Evolutionary conservation across 2,329 filamentous ascomycete genomes (phyloP), one percentile per base, ranked within the genome.

Genomic region (Aspergillus oerlinghausenensis): DNA sequence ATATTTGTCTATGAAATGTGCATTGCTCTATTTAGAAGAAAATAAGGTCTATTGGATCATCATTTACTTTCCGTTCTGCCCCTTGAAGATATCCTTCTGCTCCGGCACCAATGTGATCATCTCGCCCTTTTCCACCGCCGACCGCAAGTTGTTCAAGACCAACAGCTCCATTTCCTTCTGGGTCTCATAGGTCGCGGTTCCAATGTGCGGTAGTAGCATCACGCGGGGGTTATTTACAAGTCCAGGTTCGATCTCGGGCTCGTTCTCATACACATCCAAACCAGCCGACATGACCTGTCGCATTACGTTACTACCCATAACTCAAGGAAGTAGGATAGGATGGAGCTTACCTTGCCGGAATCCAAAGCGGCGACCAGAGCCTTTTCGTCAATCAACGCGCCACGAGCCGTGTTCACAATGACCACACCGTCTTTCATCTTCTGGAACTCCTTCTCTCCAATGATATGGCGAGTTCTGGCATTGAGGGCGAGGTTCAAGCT

Each of bases 111-210:
- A 77, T n/a, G 84, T 87, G 56, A 86, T 70, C 67, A 87, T 70
- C 57, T 77, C 78, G 4, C 82, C 82, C 57, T 80, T 77, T 64
- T 84, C 79, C 42, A 87, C 76, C 5, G 80, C 83, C 32, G 73
- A 78, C 65, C 79, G 79, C 67, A 87, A 60, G 61, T 86, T 86
- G 32, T 82, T 77, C 66, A 86, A 59, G 19, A 85, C 82, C 60
- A 85, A 66, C 52, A 84, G 65, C 67, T 86, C 83, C 83, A 85
- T 86, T 54, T 84, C 81, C 61, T 78, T 80, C 71, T 85, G 82
- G 23, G 82, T 85, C 69, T 86, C 83, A 65, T 77, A 81, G 10
- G 83, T 85, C 58, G 73, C 79, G 1, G 83, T 86, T 21, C 83
- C 84, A 60, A 86, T 80, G 63, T 86, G 84, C 42, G 84, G 84